Percentiles rank a stretch among this genome's conserved stretches.
These are phyloP conservation scores for Ascoidea rubescens DNA, from an alignment of 805 yeast species.

Conservation along the genomic window DNA sequence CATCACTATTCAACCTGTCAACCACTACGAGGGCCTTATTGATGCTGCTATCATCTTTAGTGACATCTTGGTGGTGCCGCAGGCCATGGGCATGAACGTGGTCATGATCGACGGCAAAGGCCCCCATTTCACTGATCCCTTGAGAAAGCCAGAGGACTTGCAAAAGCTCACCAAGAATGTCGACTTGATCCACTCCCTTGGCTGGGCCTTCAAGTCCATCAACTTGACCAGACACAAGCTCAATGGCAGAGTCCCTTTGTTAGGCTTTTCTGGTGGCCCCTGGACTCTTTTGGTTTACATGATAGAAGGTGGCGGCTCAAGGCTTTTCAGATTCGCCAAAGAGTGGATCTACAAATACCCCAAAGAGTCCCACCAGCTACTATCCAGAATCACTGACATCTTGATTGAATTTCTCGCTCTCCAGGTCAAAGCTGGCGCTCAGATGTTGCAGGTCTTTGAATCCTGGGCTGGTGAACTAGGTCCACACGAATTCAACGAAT, in stretches of 20 bases:
- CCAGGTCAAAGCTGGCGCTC: conserved; percentile 97
- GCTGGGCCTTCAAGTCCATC: conserved; percentile 92
- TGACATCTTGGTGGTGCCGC: conserved; percentile 92
- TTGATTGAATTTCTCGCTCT: conserved; percentile 87
- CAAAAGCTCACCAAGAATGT: conserved; percentile 42
- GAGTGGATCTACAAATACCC: conserved; percentile 84
- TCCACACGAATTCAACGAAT: conserved; percentile 76
- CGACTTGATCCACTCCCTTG: conserved; percentile 65
- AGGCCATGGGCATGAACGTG: conserved; percentile 94
- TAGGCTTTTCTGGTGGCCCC: conserved; percentile 96
- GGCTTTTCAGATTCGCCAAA: conserved; percentile 79
- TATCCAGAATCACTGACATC: conserved; percentile 71
- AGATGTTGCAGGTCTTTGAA: conserved; percentile 92
- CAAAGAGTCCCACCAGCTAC: conserved; percentile 50
- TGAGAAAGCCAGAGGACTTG: conserved; percentile 62
- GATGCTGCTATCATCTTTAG: conserved; percentile 97
- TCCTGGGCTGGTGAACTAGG: conserved; percentile 98
- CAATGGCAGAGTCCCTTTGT: conserved; percentile 81
- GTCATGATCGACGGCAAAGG: conserved; percentile 92
- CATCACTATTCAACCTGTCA: conserved; percentile 91
- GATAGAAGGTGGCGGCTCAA: conserved; percentile 96
- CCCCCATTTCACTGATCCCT: conserved; percentile 82
- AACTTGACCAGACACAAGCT: conserved; percentile 78
- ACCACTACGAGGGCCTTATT: conserved; percentile 73
- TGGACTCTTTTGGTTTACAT: conserved; percentile 95